Evolutionary conservation across 2,329 filamentous ascomycete genomes (phyloP), one percentile per base, ranked within the genome.

Genomic region (Claviceps maximensis): DNA sequence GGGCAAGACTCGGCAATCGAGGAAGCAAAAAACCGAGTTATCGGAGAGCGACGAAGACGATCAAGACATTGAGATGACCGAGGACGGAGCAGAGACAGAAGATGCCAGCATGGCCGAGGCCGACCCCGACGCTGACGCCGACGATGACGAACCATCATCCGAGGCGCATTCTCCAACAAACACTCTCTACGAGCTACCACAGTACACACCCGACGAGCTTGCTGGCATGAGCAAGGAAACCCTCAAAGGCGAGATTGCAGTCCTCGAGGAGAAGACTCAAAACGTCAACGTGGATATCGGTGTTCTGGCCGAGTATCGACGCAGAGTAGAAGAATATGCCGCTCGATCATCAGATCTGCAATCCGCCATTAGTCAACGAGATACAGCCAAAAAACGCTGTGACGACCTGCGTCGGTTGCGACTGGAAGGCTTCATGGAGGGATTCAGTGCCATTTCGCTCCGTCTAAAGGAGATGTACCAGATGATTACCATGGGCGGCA

Each of bases 401-500:
- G 91, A 97, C 63, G 89, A 96, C 59, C 82, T 98, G 51, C 87
- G 93, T 13, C 86, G 89, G 15, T 76, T 95, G 49, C 87, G 93
- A 31, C 76, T 97, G 8, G 91, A 96, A 61, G 91, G 93, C 38
- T 98, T 98, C 78, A 97, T 97, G 90, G 89, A 94, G 65, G 93
- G 94, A 41, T 97, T 98, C 73, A 86, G 85, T 63, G 86, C 82
- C 57, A 98, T 98, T 68, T 97, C 91, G 1, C 76, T 96, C 25
- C 86, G 91, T 1, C 77, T 98, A 47, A 98, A 98, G 74, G 93
- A 98, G 65, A 98, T 98, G 93, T 98, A 98, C 72, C 93, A 98
- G 67, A 96, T 98, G 90, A 98, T 98, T 67, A 98, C 93, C 23
- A 97, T 98, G 89, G 93, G 93, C 56, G 93, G 93, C 53, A 98